Percentiles rank a stretch among this genome's conserved stretches.
phyloP scores from a whole-genome alignment of 225 moss, liverwort and hornwort genomes.

The Rhytidiadelphus loreus region DNA sequence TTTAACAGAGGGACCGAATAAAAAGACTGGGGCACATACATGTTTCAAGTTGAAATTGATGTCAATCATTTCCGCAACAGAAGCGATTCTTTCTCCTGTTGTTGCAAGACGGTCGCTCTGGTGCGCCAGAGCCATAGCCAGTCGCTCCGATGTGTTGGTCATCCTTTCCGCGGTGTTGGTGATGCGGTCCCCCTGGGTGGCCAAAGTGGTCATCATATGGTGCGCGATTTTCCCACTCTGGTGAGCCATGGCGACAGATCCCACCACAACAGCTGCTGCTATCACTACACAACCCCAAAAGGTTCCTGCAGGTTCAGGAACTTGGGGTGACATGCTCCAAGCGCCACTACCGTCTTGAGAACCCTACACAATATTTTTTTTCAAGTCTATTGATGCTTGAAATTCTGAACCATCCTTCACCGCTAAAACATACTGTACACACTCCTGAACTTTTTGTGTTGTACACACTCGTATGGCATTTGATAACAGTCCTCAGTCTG shows the following conservation, averaged over 20 bases:
- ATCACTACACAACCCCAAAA: conserved; percentile 41
- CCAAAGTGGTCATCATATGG: conserved; percentile 18
- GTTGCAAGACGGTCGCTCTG: conserved; percentile 31
- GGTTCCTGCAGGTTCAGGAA: conserved; percentile 23
- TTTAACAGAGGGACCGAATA: neutral
- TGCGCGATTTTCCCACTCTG: conserved; percentile 22
- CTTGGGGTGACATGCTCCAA: conserved; percentile 24
- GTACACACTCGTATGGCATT: neutral
- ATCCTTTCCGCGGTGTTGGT: conserved; percentile 22
- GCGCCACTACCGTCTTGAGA: neutral
- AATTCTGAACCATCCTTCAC: neutral
- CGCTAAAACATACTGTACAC: neutral
- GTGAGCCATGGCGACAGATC: conserved; percentile 26
- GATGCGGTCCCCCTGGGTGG: conserved; percentile 18
- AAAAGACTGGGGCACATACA: neutral
- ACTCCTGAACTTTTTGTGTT: neutral
- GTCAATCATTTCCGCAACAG: conserved; percentile 13
- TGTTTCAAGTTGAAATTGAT: conserved; percentile 20
- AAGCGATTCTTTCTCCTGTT: conserved; percentile 29
- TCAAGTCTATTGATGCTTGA: neutral
- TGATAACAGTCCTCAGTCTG: neutral
- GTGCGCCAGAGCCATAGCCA: conserved; percentile 17
- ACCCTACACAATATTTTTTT: neutral
- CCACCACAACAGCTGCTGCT: conserved; percentile 22
- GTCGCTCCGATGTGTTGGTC: conserved; percentile 17